These are phyloP conservation scores for Dioszegia crocea DNA, from an alignment of 768 basidiomycete species.

Conservation along the genomic window DNA sequence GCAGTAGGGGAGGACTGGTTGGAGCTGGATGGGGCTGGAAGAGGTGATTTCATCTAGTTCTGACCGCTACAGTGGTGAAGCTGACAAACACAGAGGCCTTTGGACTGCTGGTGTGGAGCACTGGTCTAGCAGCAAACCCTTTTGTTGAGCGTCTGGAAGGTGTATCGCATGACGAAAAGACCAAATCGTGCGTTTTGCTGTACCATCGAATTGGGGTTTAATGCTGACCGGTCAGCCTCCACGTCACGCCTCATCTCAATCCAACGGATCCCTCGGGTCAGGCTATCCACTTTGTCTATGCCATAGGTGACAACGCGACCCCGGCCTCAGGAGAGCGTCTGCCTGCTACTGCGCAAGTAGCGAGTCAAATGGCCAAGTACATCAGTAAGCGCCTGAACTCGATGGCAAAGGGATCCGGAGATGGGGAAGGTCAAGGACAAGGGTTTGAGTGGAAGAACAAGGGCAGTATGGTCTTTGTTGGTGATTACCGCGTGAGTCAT, in stretches of 20 bases:
- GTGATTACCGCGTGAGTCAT: slow-evolving; percentile 60
- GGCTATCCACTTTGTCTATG: slow-evolving; percentile 68
- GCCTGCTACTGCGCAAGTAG: slow-evolving; percentile 75
- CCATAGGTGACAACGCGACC: slow-evolving; percentile 72
- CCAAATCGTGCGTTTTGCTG: slow-evolving; percentile 53
- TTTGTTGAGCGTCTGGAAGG: slow-evolving; percentile 62
- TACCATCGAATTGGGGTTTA: neutral
- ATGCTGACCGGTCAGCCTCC: slow-evolving; percentile 24
- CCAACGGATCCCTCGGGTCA: slow-evolving; percentile 58
- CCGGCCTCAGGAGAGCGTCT: slow-evolving; percentile 57
- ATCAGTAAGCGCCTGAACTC: slow-evolving; percentile 20
- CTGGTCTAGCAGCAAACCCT: slow-evolving; percentile 78
- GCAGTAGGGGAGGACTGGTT: slow-evolving; percentile 27
- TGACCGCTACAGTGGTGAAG: too few relatives aligned
- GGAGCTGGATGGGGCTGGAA: slow-evolving; percentile 54
- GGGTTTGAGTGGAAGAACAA: slow-evolving; percentile 69
- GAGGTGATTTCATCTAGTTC: slow-evolving; percentile 53
- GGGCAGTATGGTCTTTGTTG: slow-evolving; percentile 75
- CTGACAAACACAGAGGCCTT: slow-evolving; percentile 62
- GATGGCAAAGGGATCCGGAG: neutral
- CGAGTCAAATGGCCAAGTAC: slow-evolving; percentile 26
- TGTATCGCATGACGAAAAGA: slow-evolving; percentile 61
- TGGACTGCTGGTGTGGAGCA: slow-evolving; percentile 82
- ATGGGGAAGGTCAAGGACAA: slow-evolving; percentile 38
- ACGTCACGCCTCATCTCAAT: slow-evolving; percentile 62